These are phyloP conservation scores for Leucogyrophana mollusca DNA, from an alignment of 768 basidiomycete species.

Conservation along the genomic window DNA sequence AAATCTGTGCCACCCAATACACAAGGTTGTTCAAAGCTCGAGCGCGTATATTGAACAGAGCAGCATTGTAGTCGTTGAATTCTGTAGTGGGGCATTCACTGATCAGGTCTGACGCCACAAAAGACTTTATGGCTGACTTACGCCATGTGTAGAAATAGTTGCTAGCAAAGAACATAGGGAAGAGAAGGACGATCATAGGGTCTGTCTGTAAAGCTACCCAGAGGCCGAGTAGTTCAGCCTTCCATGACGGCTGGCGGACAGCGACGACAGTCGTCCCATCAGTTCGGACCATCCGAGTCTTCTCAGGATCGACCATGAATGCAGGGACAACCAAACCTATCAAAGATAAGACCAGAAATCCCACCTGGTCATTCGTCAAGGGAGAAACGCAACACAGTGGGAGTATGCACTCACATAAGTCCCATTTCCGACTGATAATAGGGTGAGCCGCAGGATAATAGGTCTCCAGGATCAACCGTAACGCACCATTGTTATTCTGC, in stretches of 20 bases:
- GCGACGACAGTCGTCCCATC: constrained; percentile 66
- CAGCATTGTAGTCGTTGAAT: constrained; percentile 77
- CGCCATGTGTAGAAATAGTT: constrained; percentile 88
- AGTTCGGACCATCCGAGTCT: constrained; percentile 71
- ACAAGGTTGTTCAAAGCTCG: constrained; percentile 73
- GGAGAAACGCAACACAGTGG: neutral
- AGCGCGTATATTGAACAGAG: constrained; percentile 72
- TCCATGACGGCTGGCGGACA: constrained; percentile 71
- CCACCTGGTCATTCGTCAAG: constrained; percentile 8
- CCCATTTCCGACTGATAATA: constrained; percentile 53
- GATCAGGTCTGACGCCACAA: too few species aligned
- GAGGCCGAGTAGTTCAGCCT: constrained; percentile 66
- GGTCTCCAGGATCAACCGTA: too few species aligned
- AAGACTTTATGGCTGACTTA: constrained; percentile 20
- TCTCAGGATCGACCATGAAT: constrained; percentile 66
- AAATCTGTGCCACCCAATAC: constrained; percentile 76
- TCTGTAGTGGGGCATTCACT: constrained; percentile 38
- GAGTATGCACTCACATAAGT: constrained; percentile 66
- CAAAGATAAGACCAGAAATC: constrained; percentile 68
- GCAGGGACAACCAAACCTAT: constrained; percentile 65
- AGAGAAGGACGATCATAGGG: constrained; percentile 67
- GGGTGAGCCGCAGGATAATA: neutral
- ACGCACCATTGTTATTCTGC: constrained; percentile 15
- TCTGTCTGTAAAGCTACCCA: constrained; percentile 65
- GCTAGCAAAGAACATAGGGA: constrained; percentile 81